phyloP scores from a whole-genome alignment of 129 eudicot species.

The Lactuca sativa region DNA sequence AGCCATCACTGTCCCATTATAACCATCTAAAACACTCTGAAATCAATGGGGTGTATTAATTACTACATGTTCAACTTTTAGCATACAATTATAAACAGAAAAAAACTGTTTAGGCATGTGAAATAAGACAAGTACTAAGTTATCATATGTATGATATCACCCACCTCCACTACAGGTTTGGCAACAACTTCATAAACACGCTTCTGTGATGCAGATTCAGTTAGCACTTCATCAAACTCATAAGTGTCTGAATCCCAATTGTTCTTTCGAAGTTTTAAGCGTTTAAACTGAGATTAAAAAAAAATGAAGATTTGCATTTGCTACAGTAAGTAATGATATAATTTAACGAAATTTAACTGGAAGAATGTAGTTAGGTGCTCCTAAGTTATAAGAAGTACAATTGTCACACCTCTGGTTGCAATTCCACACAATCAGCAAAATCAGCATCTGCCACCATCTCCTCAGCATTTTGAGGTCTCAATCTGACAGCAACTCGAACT shows the following conservation, averaged over 20 bases:
- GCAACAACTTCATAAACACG: slow-evolving; percentile 99
- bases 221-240: slow-evolving; percentile 96
- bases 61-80: slow-evolving; percentile 7
- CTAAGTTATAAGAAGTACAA: slow-evolving; percentile 21
- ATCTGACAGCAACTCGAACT: slow-evolving; percentile 99
- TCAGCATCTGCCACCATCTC: slow-evolving; percentile 97
- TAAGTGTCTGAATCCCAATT: slow-evolving; percentile 99
- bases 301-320: slow-evolving; percentile 9
- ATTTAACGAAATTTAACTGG: slow-evolving; percentile 1
- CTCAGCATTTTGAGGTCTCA: slow-evolving; percentile 94
- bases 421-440: slow-evolving; percentile 97
- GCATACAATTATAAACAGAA: slow-evolving; percentile 7
- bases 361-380: neutral
- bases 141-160: slow-evolving; percentile 17
- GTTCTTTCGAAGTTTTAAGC: slow-evolving; percentile 93
- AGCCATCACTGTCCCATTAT: slow-evolving; percentile 99
- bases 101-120: neutral
- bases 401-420: slow-evolving; percentile 86
- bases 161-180: slow-evolving; percentile 98
- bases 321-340: slow-evolving; percentile 14
- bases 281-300: slow-evolving; percentile 68
- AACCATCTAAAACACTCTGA: slow-evolving; percentile 96
- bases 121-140: too few relatives aligned
- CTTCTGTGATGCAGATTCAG: slow-evolving; percentile 96
- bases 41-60: slow-evolving; percentile 25